Percentiles rank a stretch among this genome's conserved stretches.
Conservation (phyloP, 495 filamentous ascomycete genomes). For the Xylaria grammica region DNA sequence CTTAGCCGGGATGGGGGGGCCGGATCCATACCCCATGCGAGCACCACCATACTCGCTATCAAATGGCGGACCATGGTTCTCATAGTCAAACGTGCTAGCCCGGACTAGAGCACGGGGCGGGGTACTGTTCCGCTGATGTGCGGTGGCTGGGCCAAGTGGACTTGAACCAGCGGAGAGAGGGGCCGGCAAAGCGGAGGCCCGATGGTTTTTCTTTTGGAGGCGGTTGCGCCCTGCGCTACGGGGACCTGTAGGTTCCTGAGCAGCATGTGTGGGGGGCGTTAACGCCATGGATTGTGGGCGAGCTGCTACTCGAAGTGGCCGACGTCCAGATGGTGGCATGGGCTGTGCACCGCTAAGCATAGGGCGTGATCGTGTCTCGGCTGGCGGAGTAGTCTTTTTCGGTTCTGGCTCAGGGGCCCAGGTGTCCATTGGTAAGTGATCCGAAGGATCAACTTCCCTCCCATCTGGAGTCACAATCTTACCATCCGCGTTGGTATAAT, state of each 20-base stretch:
- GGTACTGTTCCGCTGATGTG: conserved; percentile 48
- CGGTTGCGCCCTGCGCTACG: conserved; percentile 54
- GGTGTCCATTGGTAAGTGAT: conserved; percentile 86
- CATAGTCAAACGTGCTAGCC: conserved; percentile 52
- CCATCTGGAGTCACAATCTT: conserved; percentile 85
- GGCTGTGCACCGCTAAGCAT: conserved; percentile 54
- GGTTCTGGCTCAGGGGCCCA: conserved; percentile 94
- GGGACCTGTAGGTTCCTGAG: conserved; percentile 38
- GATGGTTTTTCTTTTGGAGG: conserved; percentile 64
- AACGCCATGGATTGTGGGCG: conserved; percentile 30
- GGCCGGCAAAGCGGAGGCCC: conserved; percentile 45
- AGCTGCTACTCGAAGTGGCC: conserved; percentile 28
- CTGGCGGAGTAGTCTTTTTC: conserved; percentile 59
- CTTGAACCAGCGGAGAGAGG: conserved; percentile 46
- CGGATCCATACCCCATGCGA: conserved; percentile 33
- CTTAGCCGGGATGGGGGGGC: conserved; percentile 77
- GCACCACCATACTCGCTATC: conserved; percentile 29
- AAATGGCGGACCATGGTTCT: conserved; percentile 46
- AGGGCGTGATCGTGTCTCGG: conserved; percentile 50
- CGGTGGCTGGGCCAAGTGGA: conserved; percentile 51
- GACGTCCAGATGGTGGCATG: conserved; percentile 42
- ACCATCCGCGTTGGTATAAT: conserved; percentile 52
- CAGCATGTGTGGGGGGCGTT: conserved; percentile 25
- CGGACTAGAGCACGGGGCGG: conserved; percentile 46
- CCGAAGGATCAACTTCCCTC: conserved; percentile 86